Base-by-base conservation (phyloP, 2,329 filamentous ascomycete genomes). In the Whalleya microplaca region DNA sequence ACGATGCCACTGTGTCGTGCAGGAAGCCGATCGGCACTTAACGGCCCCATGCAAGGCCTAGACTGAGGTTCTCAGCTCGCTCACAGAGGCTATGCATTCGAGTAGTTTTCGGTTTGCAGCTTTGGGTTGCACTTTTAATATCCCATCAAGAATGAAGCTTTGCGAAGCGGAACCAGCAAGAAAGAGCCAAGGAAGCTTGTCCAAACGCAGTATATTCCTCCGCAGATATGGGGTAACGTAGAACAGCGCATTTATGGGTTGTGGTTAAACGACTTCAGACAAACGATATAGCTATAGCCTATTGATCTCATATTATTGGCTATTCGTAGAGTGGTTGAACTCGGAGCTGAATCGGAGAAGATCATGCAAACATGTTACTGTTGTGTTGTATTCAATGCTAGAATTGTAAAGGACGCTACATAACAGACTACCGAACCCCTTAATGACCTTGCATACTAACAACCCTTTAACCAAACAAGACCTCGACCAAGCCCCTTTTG, bases 41-140 rank as follows among this genome's bases (percentile, higher is more conserved):
- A 37, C 6, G 4, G 19, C n/a, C 23, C 21, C 21, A 29, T 19
- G 45, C 37, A 12, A 23, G 50, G 23, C 49, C 37, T 46, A 49
- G 48, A 23, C 32, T 65, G 54, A n/a, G n/a, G 55, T 67, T 61
- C 10, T 58, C 62, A 41, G 64, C 64, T 18, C 42, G 57, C 2
- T 14, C 61, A 53, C 40, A 64, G 62, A 40, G 63, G 56, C 43
- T 67, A 61, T 2, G 47, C 51, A 18, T 55, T 41, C 9, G 53
- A 58, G 9, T 56, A 58, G 47, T 59, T 58, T n/a, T 52, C 51
- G 14, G 55, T 43, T 42, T 51, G 56, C 43, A 56, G 32, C 14
- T 3, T 29, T 37, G 32, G 32, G 32, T 37, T 37, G 32, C 32
- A 37, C 14, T 37, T 3, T 27, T 37, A 37, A 16, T 37, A n/a